Base-by-base conservation (phyloP, 75 land plant species). In the Cryptomeria japonica region DNA sequence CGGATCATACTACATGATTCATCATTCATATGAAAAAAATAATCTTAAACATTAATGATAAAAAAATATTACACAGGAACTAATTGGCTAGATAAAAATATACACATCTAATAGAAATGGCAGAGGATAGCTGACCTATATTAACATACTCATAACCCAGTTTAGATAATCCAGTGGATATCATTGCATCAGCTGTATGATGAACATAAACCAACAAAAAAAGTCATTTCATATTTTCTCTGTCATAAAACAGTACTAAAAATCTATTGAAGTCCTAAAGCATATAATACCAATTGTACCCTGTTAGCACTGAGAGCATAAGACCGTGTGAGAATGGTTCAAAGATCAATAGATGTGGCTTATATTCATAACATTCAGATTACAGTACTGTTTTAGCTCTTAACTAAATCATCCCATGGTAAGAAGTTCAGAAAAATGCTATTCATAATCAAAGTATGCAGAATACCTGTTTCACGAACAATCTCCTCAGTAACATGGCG, bases 91-190 rank as follows among this genome's bases (percentile, higher is more conserved):
- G 25, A 22, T 3, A n/a, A 2, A 37, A 84, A 32, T 51, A 42
- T 32, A 44, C 25, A 32, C n/a, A 42, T 58, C 2, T 51, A 51
- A 51, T 13, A 51, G n/a, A n/a, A 51, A 51, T 51, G 53, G 53
- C 53, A 13, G 16, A 14, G 55, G 22, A 64, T 36, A 72, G 15
- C 28, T 41, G 85, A 96, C 97, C 97, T 77, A 97, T 85, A 88
- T 97, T 97, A n/a, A 97, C 88, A 82, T 96, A 97, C 5, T 80
- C 53, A 87, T 97, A 96, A 41, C 99, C 99, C 18, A 89, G 73
- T 11, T 44, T 88, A 44, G 94, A 91, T 31, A 97, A 91, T 18
- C 99, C 97, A 38, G 93, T 87, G 44, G 97, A 92, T 22, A 97
- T 92, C 88, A 96, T 85, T 32, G 99, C 95, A 92, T 96, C 97